Evolutionary conservation across 2,329 filamentous ascomycete genomes (phyloP).

Genomic region (Chrysosporium keratinophilum): DNA sequence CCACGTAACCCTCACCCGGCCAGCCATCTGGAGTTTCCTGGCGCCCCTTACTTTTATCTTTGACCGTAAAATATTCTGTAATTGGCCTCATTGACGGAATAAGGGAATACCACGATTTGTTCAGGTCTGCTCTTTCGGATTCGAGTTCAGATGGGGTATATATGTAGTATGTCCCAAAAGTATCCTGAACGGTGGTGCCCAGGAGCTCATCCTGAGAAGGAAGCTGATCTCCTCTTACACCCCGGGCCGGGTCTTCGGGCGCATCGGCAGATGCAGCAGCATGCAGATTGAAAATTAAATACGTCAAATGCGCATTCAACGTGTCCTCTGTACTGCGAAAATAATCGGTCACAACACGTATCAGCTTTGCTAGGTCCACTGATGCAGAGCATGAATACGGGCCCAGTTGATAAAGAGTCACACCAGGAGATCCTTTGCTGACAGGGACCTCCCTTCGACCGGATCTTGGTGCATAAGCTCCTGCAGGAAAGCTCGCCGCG

Average conservation of each 20-base stretch:
- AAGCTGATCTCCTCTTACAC: conserved; percentile 34
- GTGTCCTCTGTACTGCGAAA: conserved; percentile 45
- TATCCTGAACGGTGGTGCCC: conserved; percentile 39
- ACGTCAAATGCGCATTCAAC: conserved; percentile 44
- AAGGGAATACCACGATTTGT: conserved; percentile 47
- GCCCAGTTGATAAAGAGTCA: conserved; percentile 40
- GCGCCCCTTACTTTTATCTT: conserved; percentile 27
- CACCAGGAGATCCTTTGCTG: conserved; percentile 15
- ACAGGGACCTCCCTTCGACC: not conserved
- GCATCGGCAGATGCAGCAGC: conserved; percentile 39
- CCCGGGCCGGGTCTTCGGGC: conserved; percentile 35
- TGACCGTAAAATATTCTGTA: conserved; percentile 43
- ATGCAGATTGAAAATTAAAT: conserved; percentile 51
- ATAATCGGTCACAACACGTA: conserved; percentile 44
- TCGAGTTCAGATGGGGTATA: conserved; percentile 45
- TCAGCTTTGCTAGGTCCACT: conserved; percentile 43
- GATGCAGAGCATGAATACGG: conserved; percentile 45
- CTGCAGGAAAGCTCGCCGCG: not conserved
- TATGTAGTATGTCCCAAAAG: conserved; percentile 42
- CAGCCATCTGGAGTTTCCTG: conserved; percentile 49
- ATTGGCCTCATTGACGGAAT: conserved; percentile 37
- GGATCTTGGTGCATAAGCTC: not conserved
- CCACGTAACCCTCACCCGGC: conserved; percentile 51
- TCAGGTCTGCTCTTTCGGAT: conserved; percentile 47
- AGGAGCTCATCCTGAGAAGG: conserved; percentile 39